Conservation (phyloP, 139 green algal species). For the Chlamydomonas eustigma region DNA sequence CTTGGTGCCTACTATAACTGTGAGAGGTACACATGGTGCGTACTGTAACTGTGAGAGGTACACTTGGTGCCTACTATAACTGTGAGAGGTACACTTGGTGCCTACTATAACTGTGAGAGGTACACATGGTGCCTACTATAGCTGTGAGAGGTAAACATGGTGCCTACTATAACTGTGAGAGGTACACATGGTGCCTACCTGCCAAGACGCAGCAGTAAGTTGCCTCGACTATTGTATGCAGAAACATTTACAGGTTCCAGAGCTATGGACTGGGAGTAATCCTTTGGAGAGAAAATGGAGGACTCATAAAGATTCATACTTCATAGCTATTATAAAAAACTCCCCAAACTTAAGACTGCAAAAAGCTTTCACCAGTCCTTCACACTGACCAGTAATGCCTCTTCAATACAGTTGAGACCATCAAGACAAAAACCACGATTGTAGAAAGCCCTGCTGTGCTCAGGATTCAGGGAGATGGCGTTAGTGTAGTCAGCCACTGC, state of each 20-base stretch:
- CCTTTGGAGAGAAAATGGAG: slow-evolving; percentile 12
- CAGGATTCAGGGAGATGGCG: slow-evolving; percentile 66
- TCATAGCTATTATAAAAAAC: too few species aligned
- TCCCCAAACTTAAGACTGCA: too few species aligned
- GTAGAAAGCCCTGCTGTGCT: slow-evolving; percentile 75
- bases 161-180: too few species aligned
- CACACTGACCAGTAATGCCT: slow-evolving; percentile 4
- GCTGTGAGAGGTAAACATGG: too few species aligned
- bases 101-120: too few species aligned
- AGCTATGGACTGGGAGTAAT: slow-evolving; percentile 66
- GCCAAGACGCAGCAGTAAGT: slow-evolving; percentile 37
- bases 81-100: too few species aligned
- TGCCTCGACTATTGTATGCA: slow-evolving; percentile 70
- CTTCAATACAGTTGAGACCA: slow-evolving; percentile 27
- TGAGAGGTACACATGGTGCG: too few species aligned
- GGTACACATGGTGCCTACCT: neutral
- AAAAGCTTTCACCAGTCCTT: neutral
- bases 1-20: too few species aligned
- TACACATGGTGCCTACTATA: too few species aligned
- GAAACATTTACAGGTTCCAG: slow-evolving; percentile 72
- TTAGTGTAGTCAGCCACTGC: slow-evolving; percentile 74
- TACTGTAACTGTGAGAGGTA: too few species aligned
- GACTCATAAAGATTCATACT: too few species aligned
- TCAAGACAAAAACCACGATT: slow-evolving; percentile 72
- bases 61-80: too few species aligned